Conservation (phyloP, 2,329 filamentous ascomycete species). For the Exophiala calicioides region DNA sequence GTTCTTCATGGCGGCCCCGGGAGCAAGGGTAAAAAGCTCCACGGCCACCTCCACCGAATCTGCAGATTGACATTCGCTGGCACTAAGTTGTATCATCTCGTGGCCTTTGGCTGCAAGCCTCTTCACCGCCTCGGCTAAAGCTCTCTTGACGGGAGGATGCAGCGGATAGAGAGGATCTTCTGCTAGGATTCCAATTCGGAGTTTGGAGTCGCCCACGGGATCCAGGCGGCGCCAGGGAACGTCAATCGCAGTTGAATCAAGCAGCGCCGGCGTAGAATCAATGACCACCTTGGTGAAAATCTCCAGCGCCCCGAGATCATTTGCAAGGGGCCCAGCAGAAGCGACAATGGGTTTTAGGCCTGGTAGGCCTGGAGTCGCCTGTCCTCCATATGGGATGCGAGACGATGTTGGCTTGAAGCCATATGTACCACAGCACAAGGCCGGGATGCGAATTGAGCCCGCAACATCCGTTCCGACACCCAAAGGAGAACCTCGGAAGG, state of each 20-base stretch:
- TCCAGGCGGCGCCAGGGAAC: constrained; percentile 33
- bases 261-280: constrained; percentile 27
- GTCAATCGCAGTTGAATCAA: constrained; percentile 32
- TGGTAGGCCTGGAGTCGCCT: constrained; percentile 25
- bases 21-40: constrained; percentile 32
- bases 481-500: constrained; percentile 37
- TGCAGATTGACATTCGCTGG: constrained; percentile 17
- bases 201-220: constrained; percentile 9
- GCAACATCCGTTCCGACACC: constrained; percentile 40
- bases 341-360: constrained; percentile 27
- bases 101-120: constrained; percentile 59
- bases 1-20: constrained; percentile 16
- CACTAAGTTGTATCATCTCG: constrained; percentile 40
- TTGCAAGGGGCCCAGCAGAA: constrained; percentile 29
- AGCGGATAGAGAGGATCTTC: constrained; percentile 51
- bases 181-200: constrained; percentile 53
- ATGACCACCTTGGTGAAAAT: constrained; percentile 30
- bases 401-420: constrained; percentile 39
- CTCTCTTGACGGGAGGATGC: constrained; percentile 58
- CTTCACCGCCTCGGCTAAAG: constrained; percentile 33
- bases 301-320: constrained; percentile 32
- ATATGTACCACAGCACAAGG: constrained; percentile 39
- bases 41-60: constrained; percentile 30
- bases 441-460: constrained; percentile 42
- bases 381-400: constrained; percentile 37